Conservation (phyloP, 2,329 filamentous ascomycete genomes). For the Trichoderma hamatum region DNA sequence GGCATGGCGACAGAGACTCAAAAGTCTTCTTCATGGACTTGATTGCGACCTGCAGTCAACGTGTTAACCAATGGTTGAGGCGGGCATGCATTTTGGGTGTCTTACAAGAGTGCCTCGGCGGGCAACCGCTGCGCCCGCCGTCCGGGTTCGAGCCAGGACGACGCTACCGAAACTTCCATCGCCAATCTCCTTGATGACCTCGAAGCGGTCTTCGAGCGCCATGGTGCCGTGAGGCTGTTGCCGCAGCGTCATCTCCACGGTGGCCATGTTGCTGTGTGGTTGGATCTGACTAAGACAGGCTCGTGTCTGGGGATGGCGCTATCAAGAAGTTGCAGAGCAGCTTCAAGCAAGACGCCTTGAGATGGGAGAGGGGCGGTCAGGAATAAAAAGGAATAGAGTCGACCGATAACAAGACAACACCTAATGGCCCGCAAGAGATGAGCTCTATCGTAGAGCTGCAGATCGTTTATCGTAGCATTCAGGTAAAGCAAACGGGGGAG, state of each 20-base stretch:
- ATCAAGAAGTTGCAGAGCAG: constrained; percentile 8
- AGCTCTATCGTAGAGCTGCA: constrained; percentile 44
- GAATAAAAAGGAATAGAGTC: constrained; percentile 16
- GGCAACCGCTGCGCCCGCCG: constrained; percentile 84
- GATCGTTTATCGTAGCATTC: constrained; percentile 43
- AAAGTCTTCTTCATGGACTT: constrained; percentile 99
- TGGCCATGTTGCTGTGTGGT: constrained; percentile 64
- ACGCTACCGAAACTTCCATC: constrained; percentile 99
- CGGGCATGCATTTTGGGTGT: neutral
- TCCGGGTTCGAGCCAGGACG: constrained; percentile 85
- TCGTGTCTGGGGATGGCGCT: neutral
- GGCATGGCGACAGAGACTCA: constrained; percentile 84
- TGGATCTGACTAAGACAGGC: constrained; percentile 26
- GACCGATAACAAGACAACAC: constrained; percentile 32
- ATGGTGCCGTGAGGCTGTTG: constrained; percentile 62
- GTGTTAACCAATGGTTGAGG: constrained; percentile 26
- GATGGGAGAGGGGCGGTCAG: constrained; percentile 2
- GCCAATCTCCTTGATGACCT: constrained; percentile 96
- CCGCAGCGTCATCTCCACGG: constrained; percentile 72
- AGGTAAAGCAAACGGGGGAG: constrained; percentile 32
- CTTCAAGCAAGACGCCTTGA: constrained; percentile 1
- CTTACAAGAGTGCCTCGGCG: constrained; percentile 90
- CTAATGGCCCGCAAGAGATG: constrained; percentile 33
- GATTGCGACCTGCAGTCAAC: constrained; percentile 76
- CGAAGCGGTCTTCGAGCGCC: constrained; percentile 89